Evolutionary conservation across 2,329 filamentous ascomycete genomes (phyloP).

Genomic region (Hirsutella minnesotensis): DNA sequence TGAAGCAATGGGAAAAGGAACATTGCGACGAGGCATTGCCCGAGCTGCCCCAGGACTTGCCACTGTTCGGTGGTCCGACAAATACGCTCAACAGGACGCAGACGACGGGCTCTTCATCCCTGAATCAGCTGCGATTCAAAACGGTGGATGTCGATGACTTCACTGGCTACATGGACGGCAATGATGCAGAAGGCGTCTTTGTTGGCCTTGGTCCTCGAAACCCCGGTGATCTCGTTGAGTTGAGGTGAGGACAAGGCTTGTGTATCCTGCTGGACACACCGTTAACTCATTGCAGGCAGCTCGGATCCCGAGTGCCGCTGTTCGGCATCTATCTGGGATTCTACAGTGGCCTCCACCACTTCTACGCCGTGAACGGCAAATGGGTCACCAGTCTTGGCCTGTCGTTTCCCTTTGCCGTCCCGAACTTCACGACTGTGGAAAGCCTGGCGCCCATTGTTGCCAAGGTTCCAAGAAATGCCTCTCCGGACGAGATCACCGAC

Average conservation of each 20-base stretch:
- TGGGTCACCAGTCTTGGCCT: constrained; percentile 31
- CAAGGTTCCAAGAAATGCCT: constrained; percentile 15
- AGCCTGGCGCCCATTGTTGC: constrained; percentile 28
- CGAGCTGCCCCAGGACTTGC: constrained; percentile 12
- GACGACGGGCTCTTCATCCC: constrained; percentile 18
- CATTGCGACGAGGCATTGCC: constrained; percentile 19
- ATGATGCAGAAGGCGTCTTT: constrained; percentile 13
- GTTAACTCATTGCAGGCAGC: constrained; percentile 9
- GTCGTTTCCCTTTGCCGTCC: constrained; percentile 36
- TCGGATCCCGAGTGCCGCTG: constrained; percentile 30
- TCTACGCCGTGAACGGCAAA: constrained; percentile 40
- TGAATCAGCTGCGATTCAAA: constrained; percentile 20
- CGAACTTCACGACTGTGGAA: constrained; percentile 27
- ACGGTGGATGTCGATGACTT: not conserved
- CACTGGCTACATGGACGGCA: constrained; percentile 3
- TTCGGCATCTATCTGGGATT: constrained; percentile 42
- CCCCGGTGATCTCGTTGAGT: constrained; percentile 41
- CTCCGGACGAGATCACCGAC: constrained; percentile 18
- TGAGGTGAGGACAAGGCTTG: no score
- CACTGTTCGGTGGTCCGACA: constrained; percentile 14
- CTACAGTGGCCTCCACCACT: constrained; percentile 38
- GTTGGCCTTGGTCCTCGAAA: constrained; percentile 14
- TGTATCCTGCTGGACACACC: no score
- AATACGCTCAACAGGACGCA: constrained; percentile 22
- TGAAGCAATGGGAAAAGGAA: constrained; percentile 29